phyloP scores from a whole-genome alignment of 2,329 filamentous ascomycete species.

The Mycosphaerella sp. region DNA sequence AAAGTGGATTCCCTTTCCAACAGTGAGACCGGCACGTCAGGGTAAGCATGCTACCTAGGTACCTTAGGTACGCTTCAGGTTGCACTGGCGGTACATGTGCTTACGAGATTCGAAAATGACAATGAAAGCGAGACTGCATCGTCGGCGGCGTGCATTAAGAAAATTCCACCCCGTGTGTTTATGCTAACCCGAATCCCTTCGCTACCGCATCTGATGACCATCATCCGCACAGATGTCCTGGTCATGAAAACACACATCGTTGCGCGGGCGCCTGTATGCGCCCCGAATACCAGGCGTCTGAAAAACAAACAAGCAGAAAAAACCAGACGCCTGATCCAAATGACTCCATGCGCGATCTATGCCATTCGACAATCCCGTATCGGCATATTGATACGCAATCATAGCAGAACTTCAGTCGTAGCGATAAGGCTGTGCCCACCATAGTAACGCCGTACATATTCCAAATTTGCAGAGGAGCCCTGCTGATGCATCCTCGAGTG shows the following conservation, averaged over 20 bases:
- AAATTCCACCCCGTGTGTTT: conserved; percentile 11
- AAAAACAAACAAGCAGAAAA: conserved; percentile 8
- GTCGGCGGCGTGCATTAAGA: not conserved
- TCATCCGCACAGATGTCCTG: not conserved
- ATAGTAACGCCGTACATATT: conserved; percentile 18
- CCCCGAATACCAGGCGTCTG: conserved; percentile 8
- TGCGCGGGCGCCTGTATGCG: not conserved
- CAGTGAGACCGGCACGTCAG: not conserved
- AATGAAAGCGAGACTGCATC: no score
- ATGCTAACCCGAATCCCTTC: conserved; percentile 8
- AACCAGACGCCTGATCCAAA: conserved; percentile 10
- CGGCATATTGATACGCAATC: conserved; percentile 9
- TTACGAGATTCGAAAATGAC: no score
- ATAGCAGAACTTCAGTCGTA: conserved; percentile 7
- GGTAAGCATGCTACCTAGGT: no score
- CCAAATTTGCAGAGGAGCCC: conserved; percentile 10
- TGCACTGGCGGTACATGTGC: no score
- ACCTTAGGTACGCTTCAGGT: no score
- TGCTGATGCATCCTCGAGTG: conserved; percentile 15
- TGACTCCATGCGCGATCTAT: conserved; percentile 9
- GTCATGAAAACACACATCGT: not conserved
- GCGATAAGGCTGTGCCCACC: conserved; percentile 12
- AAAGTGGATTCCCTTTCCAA: conserved; percentile 30
- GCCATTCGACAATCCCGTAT: conserved; percentile 6
- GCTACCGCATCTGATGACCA: no score